phyloP scores from a whole-genome alignment of 2,329 filamentous ascomycete species.

The Calonectria montana region DNA sequence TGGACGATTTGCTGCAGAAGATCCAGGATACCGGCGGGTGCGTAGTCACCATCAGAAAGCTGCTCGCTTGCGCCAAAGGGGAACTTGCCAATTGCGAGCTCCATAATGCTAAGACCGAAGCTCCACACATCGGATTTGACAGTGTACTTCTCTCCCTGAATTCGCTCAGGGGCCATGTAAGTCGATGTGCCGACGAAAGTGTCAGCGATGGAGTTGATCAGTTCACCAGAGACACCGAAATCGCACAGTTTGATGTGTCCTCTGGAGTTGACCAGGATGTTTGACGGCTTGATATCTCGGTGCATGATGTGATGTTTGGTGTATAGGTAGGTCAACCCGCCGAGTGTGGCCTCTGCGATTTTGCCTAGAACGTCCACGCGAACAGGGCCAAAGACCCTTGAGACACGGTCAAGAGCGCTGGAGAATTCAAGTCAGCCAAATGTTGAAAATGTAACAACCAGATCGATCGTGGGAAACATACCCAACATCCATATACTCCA shows the following conservation, averaged over 20 bases:
- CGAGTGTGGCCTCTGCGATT: conserved; percentile 95
- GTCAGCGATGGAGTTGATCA: conserved; percentile 97
- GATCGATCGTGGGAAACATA: conserved; percentile 61
- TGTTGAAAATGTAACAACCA: too few relatives aligned
- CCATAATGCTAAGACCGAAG: conserved; percentile 95
- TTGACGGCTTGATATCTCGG: conserved; percentile 97
- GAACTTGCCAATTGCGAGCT: conserved; percentile 96
- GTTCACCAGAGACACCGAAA: conserved; percentile 97
- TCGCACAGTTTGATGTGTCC: conserved; percentile 98
- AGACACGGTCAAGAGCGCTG: conserved; percentile 93
- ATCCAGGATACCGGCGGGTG: conserved; percentile 94
- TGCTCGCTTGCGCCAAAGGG: conserved; percentile 85
- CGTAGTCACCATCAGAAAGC: conserved; percentile 78
- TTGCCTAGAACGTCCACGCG: conserved; percentile 97
- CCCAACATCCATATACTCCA: conserved; percentile 99
- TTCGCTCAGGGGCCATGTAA: conserved; percentile 99
- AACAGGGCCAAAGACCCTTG: conserved; percentile 93
- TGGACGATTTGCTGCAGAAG: conserved; percentile 97
- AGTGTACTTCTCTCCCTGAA: conserved; percentile 96
- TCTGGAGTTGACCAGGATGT: conserved; percentile 94
- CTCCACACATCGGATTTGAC: conserved; percentile 99
- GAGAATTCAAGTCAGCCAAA: conserved; percentile 24
- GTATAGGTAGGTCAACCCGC: conserved; percentile 94
- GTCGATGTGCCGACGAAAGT: conserved; percentile 99
- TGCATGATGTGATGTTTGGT: conserved; percentile 98